Conservation (phyloP, 1,284 basidiomycete genomes). For the Rhizoctonia solani region DNA sequence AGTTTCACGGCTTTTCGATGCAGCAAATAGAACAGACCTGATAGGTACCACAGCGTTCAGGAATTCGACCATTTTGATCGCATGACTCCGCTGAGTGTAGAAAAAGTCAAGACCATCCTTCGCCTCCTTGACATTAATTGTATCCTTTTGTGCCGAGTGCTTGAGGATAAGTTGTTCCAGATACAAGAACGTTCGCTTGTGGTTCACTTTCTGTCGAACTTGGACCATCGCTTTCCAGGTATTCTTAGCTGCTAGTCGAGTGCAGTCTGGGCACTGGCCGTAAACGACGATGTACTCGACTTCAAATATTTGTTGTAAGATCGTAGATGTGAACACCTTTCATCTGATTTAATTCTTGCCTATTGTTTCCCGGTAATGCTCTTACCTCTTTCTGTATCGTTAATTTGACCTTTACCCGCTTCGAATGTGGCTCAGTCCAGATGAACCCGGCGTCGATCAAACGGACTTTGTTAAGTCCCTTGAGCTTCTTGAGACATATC, state of each 20-base stretch:
- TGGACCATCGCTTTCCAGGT: conserved; percentile 98
- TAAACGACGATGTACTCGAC: conserved; percentile 95
- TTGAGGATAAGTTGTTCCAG: conserved; percentile 98
- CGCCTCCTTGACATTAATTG: conserved; percentile 90
- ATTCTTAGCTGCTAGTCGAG: conserved; percentile 94
- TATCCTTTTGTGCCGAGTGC: conserved; percentile 96
- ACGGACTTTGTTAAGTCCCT: conserved; percentile 91
- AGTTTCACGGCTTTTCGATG: background rate
- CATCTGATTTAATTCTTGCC: too few species aligned
- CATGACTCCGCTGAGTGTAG: conserved; percentile 87
- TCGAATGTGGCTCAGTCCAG: conserved; percentile 99
- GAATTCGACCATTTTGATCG: conserved; percentile 98
- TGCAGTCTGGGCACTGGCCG: conserved; percentile 94
- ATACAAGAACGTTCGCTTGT: conserved; percentile 98
- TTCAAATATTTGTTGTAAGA: conserved; percentile 97
- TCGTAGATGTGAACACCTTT: conserved; percentile 89
- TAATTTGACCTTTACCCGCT: conserved; percentile 88
- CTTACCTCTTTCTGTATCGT: conserved; percentile 96
- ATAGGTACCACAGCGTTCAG: conserved; percentile 85
- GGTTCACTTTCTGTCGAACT: conserved; percentile 95
- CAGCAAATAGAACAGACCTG: conserved; percentile 57
- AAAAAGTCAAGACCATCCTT: conserved; percentile 97
- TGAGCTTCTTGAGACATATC: conserved; percentile 91
- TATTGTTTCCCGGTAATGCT: too few species aligned
- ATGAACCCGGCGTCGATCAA: conserved; percentile 97